Conservation (phyloP, 2,329 filamentous ascomycete genomes). For the Ophiocordyceps camponoti-leonardi region DNA sequence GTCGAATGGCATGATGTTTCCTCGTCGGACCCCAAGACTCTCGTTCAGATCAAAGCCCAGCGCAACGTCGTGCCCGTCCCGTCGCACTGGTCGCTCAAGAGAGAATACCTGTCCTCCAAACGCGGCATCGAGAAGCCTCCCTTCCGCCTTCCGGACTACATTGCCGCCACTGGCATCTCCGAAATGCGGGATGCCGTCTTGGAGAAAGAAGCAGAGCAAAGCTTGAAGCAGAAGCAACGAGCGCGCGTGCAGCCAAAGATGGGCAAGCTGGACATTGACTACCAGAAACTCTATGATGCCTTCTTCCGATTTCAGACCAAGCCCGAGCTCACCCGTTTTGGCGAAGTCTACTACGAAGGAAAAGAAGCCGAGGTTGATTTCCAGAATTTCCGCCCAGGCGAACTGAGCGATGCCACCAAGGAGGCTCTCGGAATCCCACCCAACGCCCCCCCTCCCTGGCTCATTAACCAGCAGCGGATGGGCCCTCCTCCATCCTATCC, state of each 20-base stretch:
- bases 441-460: slow-evolving; percentile 85
- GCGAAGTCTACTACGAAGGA: slow-evolving; percentile 98
- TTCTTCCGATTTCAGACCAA: slow-evolving; percentile 98
- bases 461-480: slow-evolving; percentile 90
- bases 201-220: slow-evolving; percentile 87
- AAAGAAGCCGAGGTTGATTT: slow-evolving; percentile 96
- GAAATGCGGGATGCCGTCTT: slow-evolving; percentile 96
- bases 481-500: slow-evolving; percentile 91
- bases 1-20: slow-evolving; percentile 97
- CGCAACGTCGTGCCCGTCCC: slow-evolving; percentile 93
- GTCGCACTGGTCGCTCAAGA: slow-evolving; percentile 84
- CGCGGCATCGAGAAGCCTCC: slow-evolving; percentile 90
- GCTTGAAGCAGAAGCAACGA: slow-evolving; percentile 85
- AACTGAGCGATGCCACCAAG: slow-evolving; percentile 74
- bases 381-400: slow-evolving; percentile 75
- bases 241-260: slow-evolving; percentile 91
- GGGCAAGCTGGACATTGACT: slow-evolving; percentile 95
- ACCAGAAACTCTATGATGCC: slow-evolving; percentile 93
- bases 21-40: slow-evolving; percentile 69
- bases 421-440: slow-evolving; percentile 89
- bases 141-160: slow-evolving; percentile 88
- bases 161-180: slow-evolving; percentile 89
- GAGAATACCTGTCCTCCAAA: slow-evolving; percentile 94
- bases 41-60: slow-evolving; percentile 89
- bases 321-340: slow-evolving; percentile 81